Evolutionary conservation across 225 moss, liverwort and hornwort genomes (phyloP), one percentile per base, ranked within the genome.

Genomic region (Physcomitrium patens): DNA sequence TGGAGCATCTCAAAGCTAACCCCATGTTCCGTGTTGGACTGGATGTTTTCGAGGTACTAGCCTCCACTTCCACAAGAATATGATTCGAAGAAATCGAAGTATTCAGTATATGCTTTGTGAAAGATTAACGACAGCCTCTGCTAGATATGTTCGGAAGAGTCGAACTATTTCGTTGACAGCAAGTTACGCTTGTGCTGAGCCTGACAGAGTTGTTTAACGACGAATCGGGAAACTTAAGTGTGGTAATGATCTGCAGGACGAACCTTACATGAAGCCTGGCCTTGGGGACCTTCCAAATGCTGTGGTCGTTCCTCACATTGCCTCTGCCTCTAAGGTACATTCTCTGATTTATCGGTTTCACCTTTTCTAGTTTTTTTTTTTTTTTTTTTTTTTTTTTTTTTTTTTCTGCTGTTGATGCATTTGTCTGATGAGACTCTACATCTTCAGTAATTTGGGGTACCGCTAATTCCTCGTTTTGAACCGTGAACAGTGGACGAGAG

Each of bases 201-300:
- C 5, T 37, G 4, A 37, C 0, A 37, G 31, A 7, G 7, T 37
- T 37, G 7, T 37, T 37, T 37, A 37, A 37, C 31, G 7, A 37
- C 7, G 2, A 4, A 37, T 0, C 31, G 31, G 4, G 15, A 65
- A 48, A 8, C 68, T 53, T 44, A 23, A 73, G 2, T 37, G 7
- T 37, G 7, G 48, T 17, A n/a, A 20, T 71, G 63, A 16, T 72
- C n/a, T 82, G 70, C 88, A 95, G 96, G 99, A 99, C 57, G 99
- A 99, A 81, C 99, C 99, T 14, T 84, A 82, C 81, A 99, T 99
- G 99, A 93, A 95, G 77, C 99, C 99, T 57, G 99, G 99, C 19
- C 95, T 99, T 77, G 93, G 89, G 69, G 77, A 92, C 16, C 86
- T 95, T 75, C 93, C 93, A 44, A 99, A 99, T 69, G 99, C 93